Conservation (phyloP, 768 basidiomycete species). For the Phlegmacium glaucopus region DNA sequence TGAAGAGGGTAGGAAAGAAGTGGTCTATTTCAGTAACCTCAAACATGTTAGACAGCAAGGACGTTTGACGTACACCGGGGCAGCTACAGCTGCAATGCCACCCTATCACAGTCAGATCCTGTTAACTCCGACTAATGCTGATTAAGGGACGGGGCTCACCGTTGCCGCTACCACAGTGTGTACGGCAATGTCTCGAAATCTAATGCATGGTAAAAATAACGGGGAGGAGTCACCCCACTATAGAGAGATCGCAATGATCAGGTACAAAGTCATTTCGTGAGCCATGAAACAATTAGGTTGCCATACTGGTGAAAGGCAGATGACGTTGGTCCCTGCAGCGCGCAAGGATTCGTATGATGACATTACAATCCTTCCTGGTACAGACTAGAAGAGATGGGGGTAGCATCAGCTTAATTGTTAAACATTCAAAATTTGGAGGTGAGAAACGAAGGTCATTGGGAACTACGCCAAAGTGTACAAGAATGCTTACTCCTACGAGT, state of each 20-base stretch:
- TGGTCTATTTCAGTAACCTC: slow-evolving; percentile 2
- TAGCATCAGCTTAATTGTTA: background rate
- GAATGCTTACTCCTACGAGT: slow-evolving; percentile 53
- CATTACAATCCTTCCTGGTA: slow-evolving; percentile 61
- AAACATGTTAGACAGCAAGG: background rate
- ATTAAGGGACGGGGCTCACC: slow-evolving; percentile 31
- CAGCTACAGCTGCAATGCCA: slow-evolving; percentile 39
- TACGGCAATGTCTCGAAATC: slow-evolving; percentile 59
- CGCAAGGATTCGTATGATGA: slow-evolving; percentile 61
- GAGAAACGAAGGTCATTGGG: background rate
- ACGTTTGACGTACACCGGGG: slow-evolving; percentile 32
- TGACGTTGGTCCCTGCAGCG: slow-evolving; percentile 53
- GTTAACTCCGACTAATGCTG: background rate
- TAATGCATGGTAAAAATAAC: slow-evolving; percentile 58
- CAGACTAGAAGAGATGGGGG: slow-evolving; percentile 34
- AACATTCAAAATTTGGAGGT: background rate
- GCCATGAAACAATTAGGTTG: background rate
- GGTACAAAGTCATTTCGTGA: background rate
- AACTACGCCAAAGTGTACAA: slow-evolving; percentile 1
- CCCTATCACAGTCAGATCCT: slow-evolving; percentile 22
- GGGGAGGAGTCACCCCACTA: slow-evolving; percentile 68
- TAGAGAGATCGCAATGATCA: background rate
- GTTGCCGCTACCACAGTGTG: slow-evolving; percentile 61
- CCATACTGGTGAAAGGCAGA: slow-evolving; percentile 60
- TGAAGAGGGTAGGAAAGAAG: background rate